These are phyloP conservation scores for Ophidiomyces ophidiicola DNA, from an alignment of 2,329 filamentous ascomycete genomes.

Conservation along the genomic window DNA sequence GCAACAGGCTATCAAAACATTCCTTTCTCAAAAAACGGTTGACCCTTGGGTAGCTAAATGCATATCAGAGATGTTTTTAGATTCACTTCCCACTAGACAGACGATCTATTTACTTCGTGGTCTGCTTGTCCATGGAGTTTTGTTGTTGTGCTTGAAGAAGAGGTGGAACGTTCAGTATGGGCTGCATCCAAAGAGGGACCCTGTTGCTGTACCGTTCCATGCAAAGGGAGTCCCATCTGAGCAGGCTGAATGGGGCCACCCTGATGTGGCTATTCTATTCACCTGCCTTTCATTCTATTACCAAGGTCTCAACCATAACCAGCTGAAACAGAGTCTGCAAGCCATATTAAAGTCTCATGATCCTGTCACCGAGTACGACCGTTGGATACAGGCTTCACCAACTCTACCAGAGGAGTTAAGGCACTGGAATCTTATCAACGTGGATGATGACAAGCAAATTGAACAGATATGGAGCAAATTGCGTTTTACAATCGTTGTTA, in stretches of 20 bases:
- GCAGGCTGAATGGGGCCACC: constrained; percentile 55
- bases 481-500: constrained; percentile 37
- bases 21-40: constrained; percentile 3
- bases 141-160: constrained; percentile 49
- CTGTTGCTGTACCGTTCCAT: constrained; percentile 50
- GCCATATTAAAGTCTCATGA: constrained; percentile 46
- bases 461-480: constrained; percentile 41
- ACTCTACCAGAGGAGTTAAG: constrained; percentile 37
- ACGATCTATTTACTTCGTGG: constrained; percentile 49
- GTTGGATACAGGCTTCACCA: constrained; percentile 34
- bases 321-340: constrained; percentile 41
- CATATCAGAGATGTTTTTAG: constrained; percentile 18
- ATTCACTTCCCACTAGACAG: constrained; percentile 21
- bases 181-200: constrained; percentile 38
- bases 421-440: constrained; percentile 47
- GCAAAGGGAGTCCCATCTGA: constrained; percentile 53
- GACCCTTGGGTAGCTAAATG: constrained; percentile 14
- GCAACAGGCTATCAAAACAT: constrained; percentile 28
- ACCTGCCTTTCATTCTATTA: constrained; percentile 60
- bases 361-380: constrained; percentile 44
- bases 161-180: constrained; percentile 58
- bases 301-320: constrained; percentile 39
- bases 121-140: constrained; percentile 47
- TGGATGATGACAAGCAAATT: constrained; percentile 44
- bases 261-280: constrained; percentile 52